Percentiles rank a stretch among this genome's conserved stretches.
Conservation (phyloP, 2,329 filamentous ascomycete species). For the Ophiostoma novo-ulmi region DNA sequence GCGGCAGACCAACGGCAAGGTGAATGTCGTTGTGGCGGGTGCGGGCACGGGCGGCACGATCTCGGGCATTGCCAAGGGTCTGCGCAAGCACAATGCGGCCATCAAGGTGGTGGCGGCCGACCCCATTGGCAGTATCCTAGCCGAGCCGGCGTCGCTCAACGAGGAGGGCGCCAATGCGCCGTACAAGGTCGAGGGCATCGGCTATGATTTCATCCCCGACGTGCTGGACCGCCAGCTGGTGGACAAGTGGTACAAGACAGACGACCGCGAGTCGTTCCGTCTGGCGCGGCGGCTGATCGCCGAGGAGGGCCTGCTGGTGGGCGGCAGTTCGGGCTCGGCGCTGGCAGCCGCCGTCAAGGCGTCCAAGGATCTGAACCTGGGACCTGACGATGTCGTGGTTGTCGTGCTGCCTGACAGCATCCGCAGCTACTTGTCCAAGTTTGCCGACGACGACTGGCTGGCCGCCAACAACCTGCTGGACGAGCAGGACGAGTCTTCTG, state of each 20-base stretch:
- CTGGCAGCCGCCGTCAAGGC: conserved; percentile 76
- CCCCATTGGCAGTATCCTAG: conserved; percentile 85
- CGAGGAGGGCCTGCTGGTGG: conserved; percentile 89
- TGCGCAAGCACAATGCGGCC: conserved; percentile 79
- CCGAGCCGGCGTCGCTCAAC: conserved; percentile 74
- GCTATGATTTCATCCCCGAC: conserved; percentile 96
- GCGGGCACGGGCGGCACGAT: conserved; percentile 96
- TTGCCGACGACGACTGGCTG: conserved; percentile 98
- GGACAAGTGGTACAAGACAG: conserved; percentile 97
- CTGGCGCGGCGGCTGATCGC: conserved; percentile 86
- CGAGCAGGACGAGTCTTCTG: conserved; percentile 25
- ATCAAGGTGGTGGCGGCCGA: conserved; percentile 91
- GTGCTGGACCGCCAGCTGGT: conserved; percentile 76
- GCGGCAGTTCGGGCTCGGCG: conserved; percentile 88
- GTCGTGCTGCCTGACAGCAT: conserved; percentile 94
- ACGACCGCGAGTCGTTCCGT: conserved; percentile 83
- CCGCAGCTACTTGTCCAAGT: conserved; percentile 95
- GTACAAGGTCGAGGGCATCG: conserved; percentile 98
- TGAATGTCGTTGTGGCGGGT: conserved; percentile 81
- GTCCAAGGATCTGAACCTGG: conserved; percentile 68
- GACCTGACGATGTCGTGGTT: conserved; percentile 81
- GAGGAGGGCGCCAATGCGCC: conserved; percentile 71
- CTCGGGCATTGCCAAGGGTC: conserved; percentile 76
- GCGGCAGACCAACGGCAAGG: conserved; percentile 76
- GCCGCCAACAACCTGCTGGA: conserved; percentile 90